phyloP scores from a whole-genome alignment of 2,329 filamentous ascomycete genomes.

The Exophiala bonariae region DNA sequence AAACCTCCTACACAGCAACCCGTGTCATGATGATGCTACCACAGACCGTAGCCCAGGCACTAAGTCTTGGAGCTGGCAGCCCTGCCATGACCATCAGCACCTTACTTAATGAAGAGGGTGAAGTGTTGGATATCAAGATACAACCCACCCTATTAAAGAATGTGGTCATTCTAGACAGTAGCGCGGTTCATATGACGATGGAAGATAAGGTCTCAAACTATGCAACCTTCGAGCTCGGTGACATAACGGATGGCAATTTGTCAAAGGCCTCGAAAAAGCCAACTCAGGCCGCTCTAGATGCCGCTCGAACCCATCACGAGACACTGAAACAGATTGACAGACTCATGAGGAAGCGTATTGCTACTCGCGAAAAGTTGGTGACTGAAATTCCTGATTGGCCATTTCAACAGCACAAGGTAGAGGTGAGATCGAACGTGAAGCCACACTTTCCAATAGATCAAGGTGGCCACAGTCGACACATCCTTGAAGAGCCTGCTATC shows the following conservation, averaged over 20 bases:
- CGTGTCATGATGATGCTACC: conserved; percentile 59
- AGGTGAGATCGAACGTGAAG: conserved; percentile 3
- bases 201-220: conserved; percentile 7
- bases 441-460: conserved; percentile 22
- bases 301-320: neutral
- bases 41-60: conserved; percentile 45
- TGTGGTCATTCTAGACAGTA: conserved; percentile 53
- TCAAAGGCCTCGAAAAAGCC: neutral
- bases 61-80: conserved; percentile 55
- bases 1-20: conserved; percentile 55
- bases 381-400: too few relatives aligned
- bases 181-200: conserved; percentile 22
- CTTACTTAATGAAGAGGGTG: conserved; percentile 52
- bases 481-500: conserved; percentile 45
- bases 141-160: conserved; percentile 55
- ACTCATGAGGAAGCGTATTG: too few relatives aligned
- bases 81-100: conserved; percentile 63
- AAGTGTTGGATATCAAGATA: conserved; percentile 56
- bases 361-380: too few relatives aligned
- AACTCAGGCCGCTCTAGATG: neutral
- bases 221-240: conserved; percentile 35
- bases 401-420: too few relatives aligned
- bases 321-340: neutral
- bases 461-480: conserved; percentile 33
- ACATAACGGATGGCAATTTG: neutral